Conservation (phyloP, 1,284 basidiomycete species). For the Malassezia arunalokei region DNA sequence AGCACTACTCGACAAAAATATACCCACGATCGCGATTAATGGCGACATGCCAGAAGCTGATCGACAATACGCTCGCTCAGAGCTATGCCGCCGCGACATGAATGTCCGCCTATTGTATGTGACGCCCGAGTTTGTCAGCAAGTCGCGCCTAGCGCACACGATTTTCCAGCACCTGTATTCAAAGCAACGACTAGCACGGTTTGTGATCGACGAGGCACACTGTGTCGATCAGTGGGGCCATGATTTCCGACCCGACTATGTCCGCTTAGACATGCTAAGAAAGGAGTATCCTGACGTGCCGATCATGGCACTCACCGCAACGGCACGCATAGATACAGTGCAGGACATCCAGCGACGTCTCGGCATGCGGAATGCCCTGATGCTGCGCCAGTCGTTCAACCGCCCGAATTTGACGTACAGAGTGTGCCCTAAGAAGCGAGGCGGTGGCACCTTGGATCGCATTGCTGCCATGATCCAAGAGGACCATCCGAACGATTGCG, state of each 20-base stretch:
- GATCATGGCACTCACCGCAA: constrained; percentile 91
- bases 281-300: constrained; percentile 64
- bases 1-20: constrained; percentile 56
- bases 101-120: constrained; percentile 62
- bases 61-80: constrained; percentile 47
- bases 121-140: constrained; percentile 68
- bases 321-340: constrained; percentile 66
- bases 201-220: constrained; percentile 93
- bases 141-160: constrained; percentile 54
- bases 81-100: constrained; percentile 49
- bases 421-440: constrained; percentile 55
- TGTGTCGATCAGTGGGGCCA: constrained; percentile 74
- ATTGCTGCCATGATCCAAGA: constrained; percentile 62
- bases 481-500: constrained; percentile 57
- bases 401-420: constrained; percentile 70
- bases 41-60: constrained; percentile 52
- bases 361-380: constrained; percentile 50
- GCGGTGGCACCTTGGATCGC: constrained; percentile 53
- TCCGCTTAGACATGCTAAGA: constrained; percentile 57
- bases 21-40: constrained; percentile 64
- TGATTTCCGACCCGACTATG: constrained; percentile 58
- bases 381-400: constrained; percentile 71
- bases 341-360: constrained; percentile 67
- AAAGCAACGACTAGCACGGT: constrained; percentile 60
- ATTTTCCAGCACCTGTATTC: constrained; percentile 56